A percentile compares a stretch with the other conserved stretches of the same genome.
These are phyloP conservation scores for Aspergillus novofumigatus DNA, from an alignment of 2,329 filamentous ascomycete species.

Conservation along the genomic window DNA sequence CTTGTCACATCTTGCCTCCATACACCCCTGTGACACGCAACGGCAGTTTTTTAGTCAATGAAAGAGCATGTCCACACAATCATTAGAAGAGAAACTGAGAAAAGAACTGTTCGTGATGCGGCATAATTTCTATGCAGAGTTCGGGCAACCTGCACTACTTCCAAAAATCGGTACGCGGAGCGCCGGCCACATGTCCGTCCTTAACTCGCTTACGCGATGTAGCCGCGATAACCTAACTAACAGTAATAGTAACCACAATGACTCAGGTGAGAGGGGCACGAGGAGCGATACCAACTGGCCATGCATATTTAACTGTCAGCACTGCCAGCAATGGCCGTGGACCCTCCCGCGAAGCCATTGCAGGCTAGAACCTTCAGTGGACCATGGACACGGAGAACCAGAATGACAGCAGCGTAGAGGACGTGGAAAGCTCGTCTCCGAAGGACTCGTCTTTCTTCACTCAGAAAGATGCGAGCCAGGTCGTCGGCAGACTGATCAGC, in stretches of 20 bases:
- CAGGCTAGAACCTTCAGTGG: neutral
- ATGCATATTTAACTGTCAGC: neutral
- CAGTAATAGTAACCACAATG: neutral
- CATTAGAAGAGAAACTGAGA: neutral
- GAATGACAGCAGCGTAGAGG: neutral
- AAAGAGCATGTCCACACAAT: neutral
- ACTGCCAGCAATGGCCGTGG: neutral
- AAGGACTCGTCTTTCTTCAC: constrained; percentile 7
- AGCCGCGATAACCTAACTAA: neutral
- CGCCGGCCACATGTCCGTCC: neutral
- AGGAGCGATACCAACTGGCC: neutral
- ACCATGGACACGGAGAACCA: neutral
- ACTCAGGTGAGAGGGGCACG: neutral
- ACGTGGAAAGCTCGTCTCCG: neutral
- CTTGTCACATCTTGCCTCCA: neutral
- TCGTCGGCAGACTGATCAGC: constrained; percentile 15
- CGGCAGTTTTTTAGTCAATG: neutral
- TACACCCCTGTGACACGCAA: neutral
- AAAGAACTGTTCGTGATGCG: neutral
- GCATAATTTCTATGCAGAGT: neutral
- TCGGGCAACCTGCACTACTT: neutral
- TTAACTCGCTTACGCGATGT: neutral
- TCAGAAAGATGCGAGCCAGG: constrained; percentile 14
- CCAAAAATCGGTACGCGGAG: neutral
- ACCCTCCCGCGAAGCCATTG: neutral